Conservation (phyloP, 148 eudicot genomes). For the Rhododendron henanense region DNA sequence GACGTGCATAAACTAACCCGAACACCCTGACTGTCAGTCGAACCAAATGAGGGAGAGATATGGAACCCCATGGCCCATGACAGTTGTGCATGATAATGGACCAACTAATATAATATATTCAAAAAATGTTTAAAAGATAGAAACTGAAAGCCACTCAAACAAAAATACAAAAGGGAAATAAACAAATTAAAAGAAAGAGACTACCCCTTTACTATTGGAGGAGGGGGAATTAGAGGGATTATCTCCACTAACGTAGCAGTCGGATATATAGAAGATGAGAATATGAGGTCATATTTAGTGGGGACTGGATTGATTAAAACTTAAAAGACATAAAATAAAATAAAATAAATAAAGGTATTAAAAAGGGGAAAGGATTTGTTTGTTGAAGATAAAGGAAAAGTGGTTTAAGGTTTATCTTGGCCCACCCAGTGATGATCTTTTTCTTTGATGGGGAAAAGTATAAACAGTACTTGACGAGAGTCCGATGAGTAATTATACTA, state of each 20-base stretch:
- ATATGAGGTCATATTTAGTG: background rate
- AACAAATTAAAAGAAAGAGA: background rate
- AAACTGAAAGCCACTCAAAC: background rate
- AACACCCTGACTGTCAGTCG: too few species aligned
- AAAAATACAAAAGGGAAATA: background rate
- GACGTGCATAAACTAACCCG: too few species aligned
- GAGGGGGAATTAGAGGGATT: background rate
- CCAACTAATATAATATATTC: background rate
- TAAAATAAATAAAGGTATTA: background rate
- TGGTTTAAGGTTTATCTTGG: background rate
- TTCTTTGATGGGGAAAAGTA: background rate
- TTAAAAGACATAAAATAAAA: background rate
- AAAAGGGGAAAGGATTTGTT: background rate
- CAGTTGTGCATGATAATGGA: slow-evolving; percentile 17
- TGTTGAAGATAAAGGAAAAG: background rate
- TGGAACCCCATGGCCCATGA: slow-evolving; percentile 5
- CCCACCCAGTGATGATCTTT: background rate
- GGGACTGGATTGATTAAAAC: background rate
- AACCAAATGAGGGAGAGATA: background rate
- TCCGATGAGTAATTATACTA: background rate
- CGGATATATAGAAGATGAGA: background rate
- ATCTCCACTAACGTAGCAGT: background rate
- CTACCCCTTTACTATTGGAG: background rate
- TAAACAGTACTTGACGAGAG: background rate
- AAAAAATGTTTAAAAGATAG: background rate